Evolutionary conservation across 2,329 filamentous ascomycete species (phyloP).

Genomic region (Cordyceps farinosa): DNA sequence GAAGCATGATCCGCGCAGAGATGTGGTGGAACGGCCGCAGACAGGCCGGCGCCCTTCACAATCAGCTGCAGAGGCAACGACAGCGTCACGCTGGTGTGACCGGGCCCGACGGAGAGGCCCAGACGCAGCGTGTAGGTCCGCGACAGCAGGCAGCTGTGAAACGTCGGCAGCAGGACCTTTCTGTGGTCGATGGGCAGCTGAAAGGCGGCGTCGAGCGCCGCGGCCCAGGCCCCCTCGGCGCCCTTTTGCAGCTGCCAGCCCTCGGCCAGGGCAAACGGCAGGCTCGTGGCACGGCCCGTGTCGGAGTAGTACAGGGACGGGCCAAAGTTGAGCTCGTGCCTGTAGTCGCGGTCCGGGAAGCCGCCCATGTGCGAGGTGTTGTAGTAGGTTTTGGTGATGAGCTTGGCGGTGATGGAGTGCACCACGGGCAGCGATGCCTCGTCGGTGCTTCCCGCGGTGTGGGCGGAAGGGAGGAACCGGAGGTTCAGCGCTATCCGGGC

Average conservation of each 20-base stretch:
- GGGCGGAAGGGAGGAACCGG: not conserved
- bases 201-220: not conserved
- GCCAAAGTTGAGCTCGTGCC: slow-evolving; percentile 2
- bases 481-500: not conserved
- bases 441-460: not conserved
- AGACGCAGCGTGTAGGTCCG: slow-evolving; percentile 9
- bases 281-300: not conserved
- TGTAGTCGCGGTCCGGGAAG: slow-evolving; percentile 4
- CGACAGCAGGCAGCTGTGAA: slow-evolving; percentile 14
- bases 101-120: not conserved
- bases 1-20: not conserved
- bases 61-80: slow-evolving; percentile 3
- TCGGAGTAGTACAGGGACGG: not conserved
- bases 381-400: slow-evolving; percentile 8
- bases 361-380: slow-evolving; percentile 5
- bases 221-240: not conserved
- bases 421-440: not conserved
- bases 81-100: not conserved
- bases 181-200: not conserved
- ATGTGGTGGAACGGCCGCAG: not conserved
- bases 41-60: not conserved
- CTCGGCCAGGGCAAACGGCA: not conserved
- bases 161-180: slow-evolving; percentile 2
- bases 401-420: slow-evolving; percentile 2
- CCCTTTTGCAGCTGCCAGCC: not conserved